Evolutionary conservation across 176 grass and related monocot genomes (phyloP).

Genomic region (Cenchrus fungigraminus): DNA sequence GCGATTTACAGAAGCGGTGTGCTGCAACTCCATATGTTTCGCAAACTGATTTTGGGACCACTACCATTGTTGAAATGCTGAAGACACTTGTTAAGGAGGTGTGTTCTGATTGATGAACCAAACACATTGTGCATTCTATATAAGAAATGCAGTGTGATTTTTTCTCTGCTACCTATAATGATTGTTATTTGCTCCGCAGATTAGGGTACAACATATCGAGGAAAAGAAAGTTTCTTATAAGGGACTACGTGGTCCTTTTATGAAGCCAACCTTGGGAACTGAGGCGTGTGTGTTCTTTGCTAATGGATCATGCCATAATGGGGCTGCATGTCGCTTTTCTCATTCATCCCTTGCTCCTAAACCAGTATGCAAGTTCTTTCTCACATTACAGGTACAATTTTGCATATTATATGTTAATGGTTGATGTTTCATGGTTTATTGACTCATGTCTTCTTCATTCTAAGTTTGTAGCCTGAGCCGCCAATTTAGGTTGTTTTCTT

Average conservation of each 20-base stretch:
- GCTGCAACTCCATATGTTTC: slow-evolving; percentile 68
- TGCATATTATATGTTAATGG: slow-evolving; percentile 1
- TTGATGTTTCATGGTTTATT: slow-evolving; percentile 29
- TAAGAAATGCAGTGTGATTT: not conserved
- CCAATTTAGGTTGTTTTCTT: not conserved
- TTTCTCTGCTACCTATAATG: not conserved
- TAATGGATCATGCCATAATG: slow-evolving; percentile 67
- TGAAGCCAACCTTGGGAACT: slow-evolving; percentile 36
- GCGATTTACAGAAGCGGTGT: slow-evolving; percentile 42
- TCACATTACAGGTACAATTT: slow-evolving; percentile 71
- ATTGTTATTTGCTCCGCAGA: slow-evolving; percentile 43
- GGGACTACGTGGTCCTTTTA: slow-evolving; percentile 18
- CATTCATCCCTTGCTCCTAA: slow-evolving; percentile 65
- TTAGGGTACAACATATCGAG: slow-evolving; percentile 42
- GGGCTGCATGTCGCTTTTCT: slow-evolving; percentile 73
- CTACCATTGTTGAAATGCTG: slow-evolving; percentile 44
- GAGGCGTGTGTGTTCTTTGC: slow-evolving; percentile 63
- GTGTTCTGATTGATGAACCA: not conserved
- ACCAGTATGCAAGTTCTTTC: slow-evolving; percentile 83
- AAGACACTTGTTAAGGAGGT: slow-evolving; percentile 58
- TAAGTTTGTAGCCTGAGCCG: not conserved
- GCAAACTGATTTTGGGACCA: slow-evolving; percentile 58
- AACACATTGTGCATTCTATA: slow-evolving; percentile 12
- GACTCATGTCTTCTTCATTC: not conserved
- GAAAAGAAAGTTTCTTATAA: slow-evolving; percentile 24